Base-by-base conservation (phyloP, 805 yeast genomes). In the Aciculoconidium aculeatum region DNA sequence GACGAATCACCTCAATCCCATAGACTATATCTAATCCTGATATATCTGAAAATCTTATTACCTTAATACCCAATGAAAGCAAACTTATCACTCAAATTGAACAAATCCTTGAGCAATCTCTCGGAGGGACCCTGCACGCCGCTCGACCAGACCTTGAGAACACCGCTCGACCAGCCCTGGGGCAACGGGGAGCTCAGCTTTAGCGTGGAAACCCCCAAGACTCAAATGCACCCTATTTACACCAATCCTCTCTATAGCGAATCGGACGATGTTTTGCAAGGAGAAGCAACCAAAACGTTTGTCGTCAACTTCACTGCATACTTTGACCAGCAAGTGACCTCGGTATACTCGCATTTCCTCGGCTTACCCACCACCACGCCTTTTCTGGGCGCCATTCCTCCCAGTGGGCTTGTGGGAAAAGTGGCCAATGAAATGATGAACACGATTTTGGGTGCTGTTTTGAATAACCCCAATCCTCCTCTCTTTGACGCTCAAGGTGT, bases 291-390 rank as follows among this genome's bases (percentile, higher is more conserved):
- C 12, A 31, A 31, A 11, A 36, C 45, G 8, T 62, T 61, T 34
- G 44, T 65, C 12, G 41, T 63, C 15, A 42, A 47, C 28, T 64
- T 64, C 40, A 61, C 61, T 6, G 44, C 51, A 3, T 31, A 24
- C 11, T 63, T 64, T 34, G 70, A 64, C 36, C 58, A 53, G 39
- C 44, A 61, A 23, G 51, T 63, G 8, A 39, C 61, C 48, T 39
- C 51, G 17, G 35, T 55, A 7, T 64, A 63, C 42, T 45, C 51
- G 16, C 51, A 58, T 25, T 43, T 61, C 22, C 42, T 63, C 26
- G 50, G 58, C 18, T 54, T 59, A 23, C 70, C 70, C 23, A 64
- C 70, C 12, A 62, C 69, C 3, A 62, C 69, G 12, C 70, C 70
- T 8, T 64, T 64, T 28, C 53, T 54, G 48, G 70, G 70, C 2